Evolutionary conservation across 768 basidiomycete species (phyloP).

Genomic region (Flagelloscypha sp.): DNA sequence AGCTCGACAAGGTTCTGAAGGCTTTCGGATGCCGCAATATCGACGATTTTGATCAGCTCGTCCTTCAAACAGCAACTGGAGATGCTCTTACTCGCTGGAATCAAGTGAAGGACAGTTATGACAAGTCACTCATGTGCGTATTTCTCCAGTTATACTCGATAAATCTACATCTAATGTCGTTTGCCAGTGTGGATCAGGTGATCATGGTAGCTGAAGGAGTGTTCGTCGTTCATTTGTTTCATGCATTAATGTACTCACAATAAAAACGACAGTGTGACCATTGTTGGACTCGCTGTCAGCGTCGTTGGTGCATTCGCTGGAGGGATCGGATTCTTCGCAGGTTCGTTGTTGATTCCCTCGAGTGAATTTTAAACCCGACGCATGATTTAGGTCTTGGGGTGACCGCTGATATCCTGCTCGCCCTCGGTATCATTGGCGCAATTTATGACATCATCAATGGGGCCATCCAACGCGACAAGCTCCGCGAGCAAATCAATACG

Average conservation of each 20-base stretch:
- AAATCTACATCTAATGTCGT: neutral
- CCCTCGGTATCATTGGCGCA: slow-evolving; percentile 6
- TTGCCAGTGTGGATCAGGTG: slow-evolving; percentile 10
- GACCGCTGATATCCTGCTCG: slow-evolving; percentile 7
- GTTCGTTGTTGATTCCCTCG: slow-evolving; percentile 1
- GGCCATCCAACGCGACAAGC: slow-evolving; percentile 8
- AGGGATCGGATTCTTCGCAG: slow-evolving; percentile 11
- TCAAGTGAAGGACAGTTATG: slow-evolving; percentile 7
- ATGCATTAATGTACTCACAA: no score
- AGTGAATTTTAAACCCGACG: no score
- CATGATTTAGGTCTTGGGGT: slow-evolving; percentile 7
- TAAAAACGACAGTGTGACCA: slow-evolving; percentile 10
- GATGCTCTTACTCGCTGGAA: slow-evolving; percentile 11
- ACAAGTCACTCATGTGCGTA: slow-evolving; percentile 9
- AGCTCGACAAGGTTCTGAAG: slow-evolving; percentile 9
- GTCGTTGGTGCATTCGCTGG: slow-evolving; percentile 9
- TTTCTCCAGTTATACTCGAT: neutral
- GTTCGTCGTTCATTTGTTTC: no score
- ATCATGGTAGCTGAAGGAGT: slow-evolving; percentile 10
- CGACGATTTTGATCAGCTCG: slow-evolving; percentile 8
- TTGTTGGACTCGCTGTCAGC: slow-evolving; percentile 9
- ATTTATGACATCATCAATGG: slow-evolving; percentile 9
- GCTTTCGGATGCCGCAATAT: slow-evolving; percentile 10
- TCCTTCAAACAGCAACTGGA: slow-evolving; percentile 6
- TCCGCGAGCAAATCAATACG: slow-evolving; percentile 8